Conservation (phyloP, 1,284 basidiomycete genomes). For the Ustilago hordei region DNA sequence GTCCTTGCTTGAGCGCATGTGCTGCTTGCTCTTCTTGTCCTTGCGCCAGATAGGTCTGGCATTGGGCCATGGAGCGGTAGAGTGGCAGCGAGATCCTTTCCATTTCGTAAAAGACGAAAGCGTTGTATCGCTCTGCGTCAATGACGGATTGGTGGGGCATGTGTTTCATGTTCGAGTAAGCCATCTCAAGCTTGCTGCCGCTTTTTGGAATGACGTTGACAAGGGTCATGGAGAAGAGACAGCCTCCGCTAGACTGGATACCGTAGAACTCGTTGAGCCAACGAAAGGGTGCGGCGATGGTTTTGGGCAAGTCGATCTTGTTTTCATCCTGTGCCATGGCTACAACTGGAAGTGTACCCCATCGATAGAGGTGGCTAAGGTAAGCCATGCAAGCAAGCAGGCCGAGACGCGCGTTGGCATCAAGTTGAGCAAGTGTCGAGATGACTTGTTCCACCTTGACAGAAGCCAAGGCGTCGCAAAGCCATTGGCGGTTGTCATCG, state of each 20-base stretch:
- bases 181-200: conserved; percentile 23
- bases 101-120: conserved; percentile 52
- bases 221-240: conserved; percentile 50
- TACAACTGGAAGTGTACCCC: conserved; percentile 47
- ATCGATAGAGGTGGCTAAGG: conserved; percentile 48
- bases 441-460: conserved; percentile 32
- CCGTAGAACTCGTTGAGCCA: conserved; percentile 53
- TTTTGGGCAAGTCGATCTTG: conserved; percentile 26
- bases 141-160: conserved; percentile 38
- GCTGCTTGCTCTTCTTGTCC: conserved; percentile 35
- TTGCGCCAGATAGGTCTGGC: conserved; percentile 25
- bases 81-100: conserved; percentile 37
- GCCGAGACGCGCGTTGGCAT: conserved; percentile 37
- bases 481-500: conserved; percentile 45
- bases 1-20: conserved; percentile 35
- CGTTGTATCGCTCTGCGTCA: conserved; percentile 46
- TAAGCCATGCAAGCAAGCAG: conserved; percentile 48
- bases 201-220: conserved; percentile 31
- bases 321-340: conserved; percentile 53
- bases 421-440: conserved; percentile 20
- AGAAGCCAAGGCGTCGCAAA: conserved; percentile 17
- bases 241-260: conserved; percentile 47
- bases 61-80: conserved; percentile 41
- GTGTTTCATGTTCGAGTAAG: conserved; percentile 52
- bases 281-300: conserved; percentile 31